These are phyloP conservation scores for Mycosarcoma mackinlayi DNA, from an alignment of 1,284 basidiomycete species.

Conservation along the genomic window DNA sequence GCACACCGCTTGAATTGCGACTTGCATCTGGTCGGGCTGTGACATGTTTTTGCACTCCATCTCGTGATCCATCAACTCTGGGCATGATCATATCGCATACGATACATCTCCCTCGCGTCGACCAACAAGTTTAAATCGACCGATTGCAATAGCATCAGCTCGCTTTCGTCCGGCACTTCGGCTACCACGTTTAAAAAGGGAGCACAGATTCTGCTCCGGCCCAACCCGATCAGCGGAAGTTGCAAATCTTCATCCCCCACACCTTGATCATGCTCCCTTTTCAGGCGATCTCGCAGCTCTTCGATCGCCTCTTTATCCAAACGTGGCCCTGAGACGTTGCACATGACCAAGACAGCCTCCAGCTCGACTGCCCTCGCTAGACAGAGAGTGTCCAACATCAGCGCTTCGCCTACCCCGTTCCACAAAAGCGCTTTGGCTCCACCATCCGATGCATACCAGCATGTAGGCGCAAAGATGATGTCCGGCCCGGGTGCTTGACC, in stretches of 20 bases:
- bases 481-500: conserved; percentile 57
- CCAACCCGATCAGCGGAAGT: conserved; percentile 51
- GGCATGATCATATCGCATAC: conserved; percentile 52
- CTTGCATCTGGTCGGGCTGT: too few relatives aligned
- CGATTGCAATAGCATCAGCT: conserved; percentile 53
- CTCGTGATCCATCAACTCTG: conserved; percentile 10
- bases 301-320: conserved; percentile 18
- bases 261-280: neutral
- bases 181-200: conserved; percentile 58
- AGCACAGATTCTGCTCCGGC: conserved; percentile 54
- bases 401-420: conserved; percentile 55
- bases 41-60: too few relatives aligned
- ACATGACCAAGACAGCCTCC: conserved; percentile 62
- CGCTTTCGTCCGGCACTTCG: conserved; percentile 41
- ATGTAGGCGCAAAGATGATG: conserved; percentile 64
- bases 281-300: conserved; percentile 4
- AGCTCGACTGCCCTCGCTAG: conserved; percentile 58
- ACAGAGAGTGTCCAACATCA: conserved; percentile 54
- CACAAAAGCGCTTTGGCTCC: conserved; percentile 54
- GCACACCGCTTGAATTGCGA: too few relatives aligned
- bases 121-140: conserved; percentile 52
- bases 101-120: conserved; percentile 53
- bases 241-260: conserved; percentile 21
- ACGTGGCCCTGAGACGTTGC: conserved; percentile 61
- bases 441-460: conserved; percentile 66